Evolutionary conservation across 164 flowering plant species (phyloP), one percentile per base, ranked within the genome.

Genomic region (Vitis riparia): DNA sequence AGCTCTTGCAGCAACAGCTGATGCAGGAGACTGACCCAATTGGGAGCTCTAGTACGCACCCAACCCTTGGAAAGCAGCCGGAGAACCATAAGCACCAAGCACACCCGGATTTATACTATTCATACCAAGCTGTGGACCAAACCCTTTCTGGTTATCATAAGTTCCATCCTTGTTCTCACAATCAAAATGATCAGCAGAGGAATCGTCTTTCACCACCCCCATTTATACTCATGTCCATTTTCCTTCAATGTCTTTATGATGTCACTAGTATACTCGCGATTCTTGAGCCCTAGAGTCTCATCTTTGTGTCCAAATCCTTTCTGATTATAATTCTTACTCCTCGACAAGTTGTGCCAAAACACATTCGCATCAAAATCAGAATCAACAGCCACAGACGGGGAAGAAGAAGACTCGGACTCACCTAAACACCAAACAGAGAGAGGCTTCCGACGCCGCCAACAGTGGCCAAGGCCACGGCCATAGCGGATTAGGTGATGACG

Each of bases 231-330:
- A 68, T 78, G 13, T 32, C 90, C 93, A 69, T 90, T 92, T 58
- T 91, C 94, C 86, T 90, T 95, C 88, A 95, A 77, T 13, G 78
- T 95, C 88, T 91, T 88, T 69, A 92, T 82, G 27, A 92, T 78
- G 72, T 95, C 94, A 84, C 99, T 17, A 17, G 17, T 17, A 17
- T 17, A 17, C 17, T 17, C 17, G 17, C 17, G 17, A 17, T 17
- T 17, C 98, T 95, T 90, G 71, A 88, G 90, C 87, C 87, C 77
- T 4, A 90, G 79, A 68, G 97, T 95, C 75, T 87, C 98, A 51
- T 86, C 85, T 75, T 95, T 95, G 76, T 81, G 88, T 0, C 98
- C 98, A 73, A 91, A 95, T 1, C 99, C 99, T 67, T 66, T 82
- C 9, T 91, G 88, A 61, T 95, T 91, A 68, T 95, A 95, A 74